phyloP scores from a whole-genome alignment of 139 green algal species.

The Desmodesmus armatus region DNA sequence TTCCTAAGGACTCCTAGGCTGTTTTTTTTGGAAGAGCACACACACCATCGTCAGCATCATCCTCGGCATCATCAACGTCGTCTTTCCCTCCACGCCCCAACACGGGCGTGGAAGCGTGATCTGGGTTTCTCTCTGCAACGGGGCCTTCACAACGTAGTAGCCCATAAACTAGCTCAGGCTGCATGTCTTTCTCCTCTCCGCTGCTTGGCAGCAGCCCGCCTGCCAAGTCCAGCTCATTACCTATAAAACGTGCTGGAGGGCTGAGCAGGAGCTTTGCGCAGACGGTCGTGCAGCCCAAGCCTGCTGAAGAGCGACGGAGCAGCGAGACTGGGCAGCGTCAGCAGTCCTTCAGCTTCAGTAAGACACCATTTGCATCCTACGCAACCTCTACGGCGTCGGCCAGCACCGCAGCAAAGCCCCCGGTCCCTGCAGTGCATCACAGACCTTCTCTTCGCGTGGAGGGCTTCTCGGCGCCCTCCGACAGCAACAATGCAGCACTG shows the following conservation, averaged over 20 bases:
- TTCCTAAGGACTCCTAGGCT: no score
- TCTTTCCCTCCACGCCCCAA: no score
- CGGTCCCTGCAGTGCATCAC: slow-evolving; percentile 1
- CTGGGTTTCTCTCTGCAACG: no score
- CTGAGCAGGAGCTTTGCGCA: not conserved
- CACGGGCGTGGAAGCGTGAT: no score
- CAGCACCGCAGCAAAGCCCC: not conserved
- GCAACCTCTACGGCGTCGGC: not conserved
- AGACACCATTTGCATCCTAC: not conserved
- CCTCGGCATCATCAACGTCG: no score
- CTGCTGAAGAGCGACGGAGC: not conserved
- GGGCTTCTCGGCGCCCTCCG: slow-evolving; percentile 7
- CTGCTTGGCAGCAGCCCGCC: slow-evolving; percentile 8
- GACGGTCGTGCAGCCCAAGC: not conserved
- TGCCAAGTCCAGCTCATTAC: not conserved
- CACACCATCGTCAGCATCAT: no score
- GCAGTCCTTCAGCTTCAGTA: not conserved
- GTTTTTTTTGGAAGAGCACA: no score
- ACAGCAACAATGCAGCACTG: not conserved
- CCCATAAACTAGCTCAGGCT: no score
- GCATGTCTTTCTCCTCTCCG: not conserved
- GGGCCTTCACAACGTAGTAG: no score
- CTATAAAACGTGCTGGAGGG: not conserved
- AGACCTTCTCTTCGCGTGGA: slow-evolving; percentile 1
- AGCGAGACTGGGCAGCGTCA: not conserved